Conservation (phyloP, 331 rosid genomes). For the Malus hybrid region DNA sequence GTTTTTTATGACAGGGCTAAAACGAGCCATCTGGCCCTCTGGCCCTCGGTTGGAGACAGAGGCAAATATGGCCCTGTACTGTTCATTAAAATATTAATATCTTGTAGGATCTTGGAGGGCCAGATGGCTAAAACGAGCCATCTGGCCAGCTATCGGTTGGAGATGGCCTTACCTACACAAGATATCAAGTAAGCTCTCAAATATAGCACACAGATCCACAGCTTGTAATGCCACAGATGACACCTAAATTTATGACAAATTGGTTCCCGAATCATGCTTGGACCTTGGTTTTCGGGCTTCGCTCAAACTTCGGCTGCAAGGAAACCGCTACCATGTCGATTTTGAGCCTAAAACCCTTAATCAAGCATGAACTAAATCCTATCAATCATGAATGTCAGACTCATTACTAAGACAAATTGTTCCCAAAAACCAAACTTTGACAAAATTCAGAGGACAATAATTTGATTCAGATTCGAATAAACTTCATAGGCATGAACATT, state of each 20-base stretch:
- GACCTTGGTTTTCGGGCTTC: too few relatives aligned
- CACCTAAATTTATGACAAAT: not conserved
- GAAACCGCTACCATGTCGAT: too few relatives aligned
- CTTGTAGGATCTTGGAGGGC: too few relatives aligned
- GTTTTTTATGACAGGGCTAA: too few relatives aligned
- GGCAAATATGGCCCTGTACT: too few relatives aligned
- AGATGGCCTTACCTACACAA: conserved; percentile 31
- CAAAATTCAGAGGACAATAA: not conserved
- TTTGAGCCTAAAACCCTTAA: not conserved
- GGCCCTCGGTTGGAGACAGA: too few relatives aligned
- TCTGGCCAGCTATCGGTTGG: too few relatives aligned
- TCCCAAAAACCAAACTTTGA: not conserved
- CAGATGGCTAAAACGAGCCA: too few relatives aligned
- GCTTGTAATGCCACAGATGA: not conserved
- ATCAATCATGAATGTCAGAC: not conserved
- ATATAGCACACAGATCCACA: not conserved
- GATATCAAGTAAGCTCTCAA: not conserved
- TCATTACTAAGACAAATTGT: not conserved
- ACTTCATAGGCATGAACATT: not conserved
- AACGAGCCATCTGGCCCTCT: too few relatives aligned
- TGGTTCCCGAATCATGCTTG: too few relatives aligned
- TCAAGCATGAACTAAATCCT: not conserved
- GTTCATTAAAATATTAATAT: too few relatives aligned
- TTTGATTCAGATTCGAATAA: not conserved
- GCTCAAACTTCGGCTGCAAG: too few relatives aligned